phyloP scores from a whole-genome alignment of 2,329 filamentous ascomycete species.

The Penicillium hordei region DNA sequence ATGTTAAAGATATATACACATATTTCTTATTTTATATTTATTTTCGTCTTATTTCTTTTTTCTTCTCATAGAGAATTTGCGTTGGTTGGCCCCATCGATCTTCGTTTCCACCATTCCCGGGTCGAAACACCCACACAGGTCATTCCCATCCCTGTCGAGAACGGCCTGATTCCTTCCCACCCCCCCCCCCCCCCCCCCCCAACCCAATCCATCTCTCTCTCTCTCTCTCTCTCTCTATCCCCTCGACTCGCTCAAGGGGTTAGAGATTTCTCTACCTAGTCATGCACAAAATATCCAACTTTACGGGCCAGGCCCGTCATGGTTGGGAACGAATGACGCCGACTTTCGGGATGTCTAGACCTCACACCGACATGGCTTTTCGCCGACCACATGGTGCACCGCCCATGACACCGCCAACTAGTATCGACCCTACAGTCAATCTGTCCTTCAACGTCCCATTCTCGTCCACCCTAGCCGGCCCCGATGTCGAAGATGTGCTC shows the following conservation, averaged over 20 bases:
- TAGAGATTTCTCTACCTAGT: constrained; percentile 30
- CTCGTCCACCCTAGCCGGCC: constrained; percentile 84
- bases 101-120: constrained; percentile 32
- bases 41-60: background rate
- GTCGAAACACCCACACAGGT: constrained; percentile 30
- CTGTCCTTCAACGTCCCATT: constrained; percentile 98
- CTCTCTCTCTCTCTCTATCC: constrained; percentile 33
- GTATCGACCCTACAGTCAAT: constrained; percentile 76
- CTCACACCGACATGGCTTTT: constrained; percentile 57
- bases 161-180: constrained; percentile 21
- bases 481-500: constrained; percentile 90
- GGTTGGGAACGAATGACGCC: constrained; percentile 68
- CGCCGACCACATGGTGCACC: constrained; percentile 55
- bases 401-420: constrained; percentile 64
- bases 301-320: constrained; percentile 65
- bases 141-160: constrained; percentile 38
- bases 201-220: constrained; percentile 19
- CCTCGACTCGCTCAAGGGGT: constrained; percentile 37
- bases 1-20: background rate
- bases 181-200: background rate
- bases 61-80: constrained; percentile 11
- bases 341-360: constrained; percentile 62
- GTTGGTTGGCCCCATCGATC: constrained; percentile 29
- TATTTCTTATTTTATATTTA: background rate
- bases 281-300: constrained; percentile 70